phyloP scores from a whole-genome alignment of 176 grass and related monocot genomes.

The Bonia amplexicaulis region DNA sequence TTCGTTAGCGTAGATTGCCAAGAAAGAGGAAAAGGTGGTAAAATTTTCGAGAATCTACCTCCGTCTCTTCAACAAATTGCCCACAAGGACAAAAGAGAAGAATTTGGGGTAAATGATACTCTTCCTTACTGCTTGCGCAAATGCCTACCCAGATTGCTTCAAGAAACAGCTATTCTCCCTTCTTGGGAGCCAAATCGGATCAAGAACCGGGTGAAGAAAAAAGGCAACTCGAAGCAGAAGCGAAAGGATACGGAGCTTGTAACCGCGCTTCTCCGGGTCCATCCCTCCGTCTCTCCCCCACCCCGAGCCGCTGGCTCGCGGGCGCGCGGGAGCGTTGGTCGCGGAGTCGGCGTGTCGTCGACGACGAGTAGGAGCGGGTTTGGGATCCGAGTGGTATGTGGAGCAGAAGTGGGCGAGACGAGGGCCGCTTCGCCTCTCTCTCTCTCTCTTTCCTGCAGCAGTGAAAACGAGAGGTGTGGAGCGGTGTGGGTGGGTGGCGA shows the following conservation, averaged over 20 bases:
- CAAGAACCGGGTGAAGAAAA: neutral
- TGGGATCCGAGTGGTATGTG: constrained; percentile 39
- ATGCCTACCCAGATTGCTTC: constrained; percentile 22
- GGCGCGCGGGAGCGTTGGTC: neutral
- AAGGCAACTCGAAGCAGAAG: neutral
- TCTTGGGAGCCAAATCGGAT: constrained; percentile 20
- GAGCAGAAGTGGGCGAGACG: neutral
- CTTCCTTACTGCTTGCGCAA: neutral
- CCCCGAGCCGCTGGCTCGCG: neutral
- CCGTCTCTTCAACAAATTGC: neutral
- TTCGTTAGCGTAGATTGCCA: neutral
- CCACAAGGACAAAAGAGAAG: neutral
- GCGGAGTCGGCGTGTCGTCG: neutral
- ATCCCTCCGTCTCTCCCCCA: constrained; percentile 16
- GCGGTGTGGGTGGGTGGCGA: constrained; percentile 33
- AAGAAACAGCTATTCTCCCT: neutral
- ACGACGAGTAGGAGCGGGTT: constrained; percentile 1
- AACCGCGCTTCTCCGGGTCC: constrained; percentile 73
- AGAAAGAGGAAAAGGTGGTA: neutral
- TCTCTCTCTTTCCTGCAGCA: neutral
- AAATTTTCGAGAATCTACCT: neutral
- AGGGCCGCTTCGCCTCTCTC: neutral
- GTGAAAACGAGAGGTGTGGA: constrained; percentile 33
- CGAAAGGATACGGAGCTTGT: constrained; percentile 94
- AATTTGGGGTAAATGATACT: neutral